phyloP scores from a whole-genome alignment of 139 green algal genomes.

The Chlorella sp. region DNA sequence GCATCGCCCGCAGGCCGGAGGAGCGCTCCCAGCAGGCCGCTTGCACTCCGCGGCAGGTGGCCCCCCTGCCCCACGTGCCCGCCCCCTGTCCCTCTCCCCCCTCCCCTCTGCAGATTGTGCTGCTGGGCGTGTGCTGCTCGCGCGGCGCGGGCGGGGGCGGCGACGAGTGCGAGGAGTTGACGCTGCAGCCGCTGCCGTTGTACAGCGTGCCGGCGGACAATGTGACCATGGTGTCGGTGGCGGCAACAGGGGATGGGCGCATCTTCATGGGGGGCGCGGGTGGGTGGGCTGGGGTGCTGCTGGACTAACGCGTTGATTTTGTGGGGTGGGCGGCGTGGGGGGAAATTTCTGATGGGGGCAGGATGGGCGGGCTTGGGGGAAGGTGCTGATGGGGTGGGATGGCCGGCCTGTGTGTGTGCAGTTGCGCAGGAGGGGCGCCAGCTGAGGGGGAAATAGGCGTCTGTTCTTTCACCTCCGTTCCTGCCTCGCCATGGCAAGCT shows the following conservation, averaged over 20 bases:
- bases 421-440: too few species aligned
- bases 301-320: too few species aligned
- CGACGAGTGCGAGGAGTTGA: constrained; percentile 57
- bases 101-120: constrained; percentile 68
- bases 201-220: constrained; percentile 87
- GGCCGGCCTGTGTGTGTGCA: too few species aligned
- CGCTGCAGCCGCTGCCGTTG: constrained; percentile 83
- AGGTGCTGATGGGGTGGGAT: too few species aligned
- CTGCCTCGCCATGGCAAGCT: too few species aligned
- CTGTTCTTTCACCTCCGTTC: too few species aligned
- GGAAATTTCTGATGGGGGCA: too few species aligned
- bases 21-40: too few species aligned
- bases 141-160: constrained; percentile 30
- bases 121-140: constrained; percentile 84
- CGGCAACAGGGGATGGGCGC: constrained; percentile 61
- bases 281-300: background rate
- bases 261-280: constrained; percentile 91
- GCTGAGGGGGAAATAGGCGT: too few species aligned
- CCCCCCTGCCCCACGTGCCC: background rate
- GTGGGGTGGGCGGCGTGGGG: background rate
- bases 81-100: background rate
- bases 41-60: background rate
- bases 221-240: constrained; percentile 82
- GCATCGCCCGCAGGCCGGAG: background rate
- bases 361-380: too few species aligned